Conservation (phyloP, 192 early-diverging fungal species). For the Linderina pennispora region DNA sequence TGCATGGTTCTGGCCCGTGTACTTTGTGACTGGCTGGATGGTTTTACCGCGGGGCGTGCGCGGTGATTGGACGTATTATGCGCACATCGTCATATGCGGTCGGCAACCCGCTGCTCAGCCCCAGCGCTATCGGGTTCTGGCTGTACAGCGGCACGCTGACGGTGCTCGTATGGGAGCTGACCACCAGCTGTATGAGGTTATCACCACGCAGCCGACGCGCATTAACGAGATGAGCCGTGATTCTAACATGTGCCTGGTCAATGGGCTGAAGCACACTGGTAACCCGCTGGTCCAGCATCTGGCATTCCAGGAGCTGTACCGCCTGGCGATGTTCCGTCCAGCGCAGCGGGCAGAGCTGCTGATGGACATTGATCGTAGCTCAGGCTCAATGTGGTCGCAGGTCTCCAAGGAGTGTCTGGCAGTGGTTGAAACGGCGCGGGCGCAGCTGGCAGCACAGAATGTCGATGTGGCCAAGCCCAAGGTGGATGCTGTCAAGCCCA, state of each 20-base stretch:
- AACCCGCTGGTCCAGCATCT: constrained; percentile 30
- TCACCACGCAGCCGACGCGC: constrained; percentile 35
- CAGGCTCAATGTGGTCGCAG: constrained; percentile 36
- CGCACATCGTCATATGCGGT: constrained; percentile 37
- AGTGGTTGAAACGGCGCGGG: constrained; percentile 28
- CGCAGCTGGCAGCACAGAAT: constrained; percentile 16
- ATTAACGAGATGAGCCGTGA: constrained; percentile 43
- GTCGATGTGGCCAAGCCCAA: too few relatives aligned
- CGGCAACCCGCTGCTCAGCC: constrained; percentile 37
- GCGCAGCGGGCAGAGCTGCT: constrained; percentile 31
- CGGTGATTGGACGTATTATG: constrained; percentile 19
- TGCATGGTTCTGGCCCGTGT: constrained; percentile 33
- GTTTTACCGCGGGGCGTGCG: constrained; percentile 28
- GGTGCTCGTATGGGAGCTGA: constrained; percentile 39
- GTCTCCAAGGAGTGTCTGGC: constrained; percentile 29
- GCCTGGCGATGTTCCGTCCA: constrained; percentile 15
- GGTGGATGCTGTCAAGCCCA: constrained; percentile 1
- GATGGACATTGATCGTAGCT: constrained; percentile 30
- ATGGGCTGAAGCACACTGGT: constrained; percentile 19
- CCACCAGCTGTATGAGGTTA: constrained; percentile 43
- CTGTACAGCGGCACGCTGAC: constrained; percentile 23
- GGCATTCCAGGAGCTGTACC: constrained; percentile 45
- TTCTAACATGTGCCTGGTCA: constrained; percentile 32
- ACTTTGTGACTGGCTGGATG: constrained; percentile 41
- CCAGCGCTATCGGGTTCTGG: constrained; percentile 22